These are phyloP conservation scores for Carex myosuroides DNA, from an alignment of 176 grass and related monocot genomes.

Conservation along the genomic window DNA sequence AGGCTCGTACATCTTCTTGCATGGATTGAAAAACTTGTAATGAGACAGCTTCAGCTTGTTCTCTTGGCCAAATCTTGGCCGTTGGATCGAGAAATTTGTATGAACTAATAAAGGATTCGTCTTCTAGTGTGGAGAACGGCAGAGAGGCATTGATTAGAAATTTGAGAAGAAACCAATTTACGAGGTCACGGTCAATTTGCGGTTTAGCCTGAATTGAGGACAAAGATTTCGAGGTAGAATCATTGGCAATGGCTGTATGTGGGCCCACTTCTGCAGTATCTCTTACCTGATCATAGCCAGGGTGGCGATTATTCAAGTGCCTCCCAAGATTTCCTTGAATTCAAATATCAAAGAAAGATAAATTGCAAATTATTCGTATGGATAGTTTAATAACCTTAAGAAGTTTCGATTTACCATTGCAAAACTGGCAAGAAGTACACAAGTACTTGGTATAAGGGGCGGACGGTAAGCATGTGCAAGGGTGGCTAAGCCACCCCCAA, in stretches of 20 bases:
- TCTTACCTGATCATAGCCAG: slow-evolving; percentile 49
- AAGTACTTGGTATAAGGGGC: too few species aligned
- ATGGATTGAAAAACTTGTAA: slow-evolving; percentile 69
- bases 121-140: slow-evolving; percentile 47
- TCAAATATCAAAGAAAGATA: slow-evolving; percentile 3
- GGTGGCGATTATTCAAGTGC: slow-evolving; percentile 82
- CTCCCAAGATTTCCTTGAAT: slow-evolving; percentile 85
- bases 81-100: slow-evolving; percentile 59
- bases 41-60: slow-evolving; percentile 55
- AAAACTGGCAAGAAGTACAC: background rate
- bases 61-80: slow-evolving; percentile 67
- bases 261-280: slow-evolving; percentile 28
- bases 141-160: slow-evolving; percentile 63
- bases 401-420: background rate
- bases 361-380: background rate
- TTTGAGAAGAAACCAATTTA: slow-evolving; percentile 89
- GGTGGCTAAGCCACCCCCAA: too few species aligned
- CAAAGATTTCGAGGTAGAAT: background rate
- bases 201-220: slow-evolving; percentile 18
- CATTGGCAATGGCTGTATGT: slow-evolving; percentile 20
- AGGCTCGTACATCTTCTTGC: slow-evolving; percentile 67
- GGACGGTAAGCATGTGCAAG: too few species aligned
- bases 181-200: slow-evolving; percentile 46
- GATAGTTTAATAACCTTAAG: background rate
- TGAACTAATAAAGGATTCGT: slow-evolving; percentile 46